Evolutionary conservation across 805 yeast genomes (phyloP).

Genomic region (Lipomyces spencermartinsiae): DNA sequence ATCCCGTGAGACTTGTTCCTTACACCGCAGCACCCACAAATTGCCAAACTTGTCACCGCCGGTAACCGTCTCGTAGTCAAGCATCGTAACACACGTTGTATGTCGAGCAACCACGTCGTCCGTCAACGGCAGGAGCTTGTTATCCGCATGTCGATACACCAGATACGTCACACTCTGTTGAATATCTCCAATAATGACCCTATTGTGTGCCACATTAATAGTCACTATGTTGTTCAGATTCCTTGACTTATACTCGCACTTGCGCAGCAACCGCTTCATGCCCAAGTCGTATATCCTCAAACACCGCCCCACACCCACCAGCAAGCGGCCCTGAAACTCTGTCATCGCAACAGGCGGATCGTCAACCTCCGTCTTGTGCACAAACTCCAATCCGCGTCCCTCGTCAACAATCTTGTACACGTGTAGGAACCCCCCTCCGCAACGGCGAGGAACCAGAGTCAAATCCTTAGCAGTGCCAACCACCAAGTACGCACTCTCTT

Average conservation of each 20-base stretch:
- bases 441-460: conserved; percentile 38
- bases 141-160: conserved; percentile 54
- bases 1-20: conserved; percentile 55
- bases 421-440: conserved; percentile 42
- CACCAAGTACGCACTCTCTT: conserved; percentile 32
- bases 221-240: conserved; percentile 59
- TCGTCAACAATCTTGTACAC: conserved; percentile 44
- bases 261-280: conserved; percentile 74
- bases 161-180: conserved; percentile 67
- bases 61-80: conserved; percentile 78
- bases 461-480: conserved; percentile 45
- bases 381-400: conserved; percentile 52
- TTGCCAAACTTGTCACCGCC: conserved; percentile 92
- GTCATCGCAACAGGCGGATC: conserved; percentile 56
- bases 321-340: conserved; percentile 63
- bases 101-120: conserved; percentile 75
- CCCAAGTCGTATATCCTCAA: conserved; percentile 77
- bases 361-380: conserved; percentile 68
- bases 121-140: conserved; percentile 62
- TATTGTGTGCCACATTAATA: conserved; percentile 60
- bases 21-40: conserved; percentile 68
- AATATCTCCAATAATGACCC: conserved; percentile 76
- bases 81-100: conserved; percentile 60
- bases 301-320: conserved; percentile 62
- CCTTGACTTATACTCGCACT: conserved; percentile 57